These are phyloP conservation scores for Cladosporium sp. DNA, from an alignment of 2,329 filamentous ascomycete genomes.

Conservation along the genomic window DNA sequence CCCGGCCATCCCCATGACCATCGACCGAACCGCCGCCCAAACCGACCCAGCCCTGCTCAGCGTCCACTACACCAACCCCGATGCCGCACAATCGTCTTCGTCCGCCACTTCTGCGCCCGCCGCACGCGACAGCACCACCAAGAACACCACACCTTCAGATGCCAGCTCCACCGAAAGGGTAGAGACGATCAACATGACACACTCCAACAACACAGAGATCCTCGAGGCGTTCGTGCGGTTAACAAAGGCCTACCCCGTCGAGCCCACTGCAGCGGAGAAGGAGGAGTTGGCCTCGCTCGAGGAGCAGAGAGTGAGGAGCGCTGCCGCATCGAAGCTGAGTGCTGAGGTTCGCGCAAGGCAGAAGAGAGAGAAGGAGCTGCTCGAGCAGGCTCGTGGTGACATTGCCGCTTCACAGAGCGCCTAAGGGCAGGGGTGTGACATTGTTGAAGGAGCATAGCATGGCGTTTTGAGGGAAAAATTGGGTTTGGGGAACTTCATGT, in stretches of 20 bases:
- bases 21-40: constrained; percentile 66
- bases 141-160: constrained; percentile 37
- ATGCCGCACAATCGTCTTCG: constrained; percentile 29
- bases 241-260: constrained; percentile 60
- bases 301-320: constrained; percentile 53
- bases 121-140: constrained; percentile 31
- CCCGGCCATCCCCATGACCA: constrained; percentile 77
- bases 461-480: constrained; percentile 16
- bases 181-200: constrained; percentile 58
- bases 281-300: constrained; percentile 59
- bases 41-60: constrained; percentile 61
- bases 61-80: constrained; percentile 57
- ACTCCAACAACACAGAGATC: constrained; percentile 62
- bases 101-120: constrained; percentile 31
- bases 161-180: constrained; percentile 35
- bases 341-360: constrained; percentile 56
- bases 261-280: constrained; percentile 61
- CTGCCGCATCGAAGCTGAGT: constrained; percentile 57
- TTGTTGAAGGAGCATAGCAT: constrained; percentile 15
- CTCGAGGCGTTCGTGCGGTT: constrained; percentile 61
- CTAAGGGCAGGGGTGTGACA: neutral
- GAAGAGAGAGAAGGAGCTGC: constrained; percentile 62
- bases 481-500: constrained; percentile 14
- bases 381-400: constrained; percentile 56
- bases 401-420: constrained; percentile 18